Evolutionary conservation across 2,329 filamentous ascomycete genomes (phyloP).

Genomic region (Fusarium pseudocircinatum): DNA sequence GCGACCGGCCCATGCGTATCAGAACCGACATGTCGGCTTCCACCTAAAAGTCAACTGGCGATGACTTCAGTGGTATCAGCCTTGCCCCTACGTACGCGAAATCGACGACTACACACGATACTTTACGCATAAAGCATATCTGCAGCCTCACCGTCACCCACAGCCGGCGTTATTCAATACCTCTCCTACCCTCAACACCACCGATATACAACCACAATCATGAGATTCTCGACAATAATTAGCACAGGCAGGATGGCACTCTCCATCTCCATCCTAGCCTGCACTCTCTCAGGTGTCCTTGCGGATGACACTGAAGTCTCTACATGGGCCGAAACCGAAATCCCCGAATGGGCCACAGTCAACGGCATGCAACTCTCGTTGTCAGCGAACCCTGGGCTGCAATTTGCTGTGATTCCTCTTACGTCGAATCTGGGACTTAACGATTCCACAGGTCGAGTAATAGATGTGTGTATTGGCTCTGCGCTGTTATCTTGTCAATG

Average conservation of each 20-base stretch:
- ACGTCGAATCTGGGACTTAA: slow-evolving; percentile 56
- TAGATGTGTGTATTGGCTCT: slow-evolving; percentile 48
- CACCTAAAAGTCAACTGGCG: slow-evolving; percentile 32
- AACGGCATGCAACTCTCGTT: slow-evolving; percentile 56
- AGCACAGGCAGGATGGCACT: slow-evolving; percentile 15
- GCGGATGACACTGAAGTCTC: slow-evolving; percentile 46
- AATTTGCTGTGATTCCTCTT: slow-evolving; percentile 58
- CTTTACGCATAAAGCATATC: slow-evolving; percentile 4
- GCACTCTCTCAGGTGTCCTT: slow-evolving; percentile 43
- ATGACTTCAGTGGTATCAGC: slow-evolving; percentile 20
- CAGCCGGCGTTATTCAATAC: background rate
- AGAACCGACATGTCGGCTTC: slow-evolving; percentile 29
- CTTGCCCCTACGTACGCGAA: slow-evolving; percentile 27
- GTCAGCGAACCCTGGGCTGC: slow-evolving; percentile 42
- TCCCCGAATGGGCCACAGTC: slow-evolving; percentile 52
- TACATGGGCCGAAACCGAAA: slow-evolving; percentile 48
- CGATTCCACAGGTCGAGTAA: slow-evolving; percentile 44
- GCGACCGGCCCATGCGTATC: background rate
- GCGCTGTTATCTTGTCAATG: background rate
- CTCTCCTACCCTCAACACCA: background rate
- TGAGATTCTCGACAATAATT: slow-evolving; percentile 19
- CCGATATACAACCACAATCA: background rate
- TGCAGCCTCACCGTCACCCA: slow-evolving; percentile 3
- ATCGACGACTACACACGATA: slow-evolving; percentile 25
- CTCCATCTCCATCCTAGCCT: slow-evolving; percentile 37